These are phyloP conservation scores for Zymoseptoria crescenta DNA, from an alignment of 2,329 filamentous ascomycete genomes.

Conservation along the genomic window DNA sequence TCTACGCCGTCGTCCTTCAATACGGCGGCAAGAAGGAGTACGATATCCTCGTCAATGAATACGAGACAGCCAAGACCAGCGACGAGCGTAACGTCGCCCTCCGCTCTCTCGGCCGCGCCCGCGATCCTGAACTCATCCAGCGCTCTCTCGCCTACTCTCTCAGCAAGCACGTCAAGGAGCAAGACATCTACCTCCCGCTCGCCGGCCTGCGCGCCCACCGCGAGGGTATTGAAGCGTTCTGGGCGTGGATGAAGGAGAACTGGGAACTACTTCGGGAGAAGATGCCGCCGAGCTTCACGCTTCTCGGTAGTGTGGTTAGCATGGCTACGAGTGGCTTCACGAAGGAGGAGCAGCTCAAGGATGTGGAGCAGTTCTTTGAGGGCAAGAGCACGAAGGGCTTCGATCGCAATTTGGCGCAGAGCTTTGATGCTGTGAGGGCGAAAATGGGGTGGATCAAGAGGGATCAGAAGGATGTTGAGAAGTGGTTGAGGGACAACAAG, in stretches of 20 bases:
- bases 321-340: slow-evolving; percentile 79
- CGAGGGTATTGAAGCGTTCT: slow-evolving; percentile 72
- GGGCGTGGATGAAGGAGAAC: slow-evolving; percentile 74
- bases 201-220: slow-evolving; percentile 68
- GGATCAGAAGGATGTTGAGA: slow-evolving; percentile 67
- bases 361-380: slow-evolving; percentile 73
- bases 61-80: slow-evolving; percentile 64
- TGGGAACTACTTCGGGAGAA: slow-evolving; percentile 79
- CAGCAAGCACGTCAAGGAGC: slow-evolving; percentile 78
- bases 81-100: slow-evolving; percentile 91
- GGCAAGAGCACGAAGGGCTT: slow-evolving; percentile 79
- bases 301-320: slow-evolving; percentile 76
- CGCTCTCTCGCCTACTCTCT: slow-evolving; percentile 68
- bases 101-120: slow-evolving; percentile 70
- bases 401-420: slow-evolving; percentile 83
- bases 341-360: slow-evolving; percentile 62
- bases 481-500: slow-evolving; percentile 60
- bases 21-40: slow-evolving; percentile 85
- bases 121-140: slow-evolving; percentile 71
- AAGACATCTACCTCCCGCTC: slow-evolving; percentile 88
- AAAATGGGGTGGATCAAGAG: slow-evolving; percentile 76
- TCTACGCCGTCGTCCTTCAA: slow-evolving; percentile 76
- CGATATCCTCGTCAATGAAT: slow-evolving; percentile 66
- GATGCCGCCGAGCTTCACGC: slow-evolving; percentile 75
- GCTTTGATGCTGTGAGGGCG: slow-evolving; percentile 71